These are phyloP conservation scores for Plicaturopsis crispa DNA, from an alignment of 768 basidiomycete species.

Conservation along the genomic window DNA sequence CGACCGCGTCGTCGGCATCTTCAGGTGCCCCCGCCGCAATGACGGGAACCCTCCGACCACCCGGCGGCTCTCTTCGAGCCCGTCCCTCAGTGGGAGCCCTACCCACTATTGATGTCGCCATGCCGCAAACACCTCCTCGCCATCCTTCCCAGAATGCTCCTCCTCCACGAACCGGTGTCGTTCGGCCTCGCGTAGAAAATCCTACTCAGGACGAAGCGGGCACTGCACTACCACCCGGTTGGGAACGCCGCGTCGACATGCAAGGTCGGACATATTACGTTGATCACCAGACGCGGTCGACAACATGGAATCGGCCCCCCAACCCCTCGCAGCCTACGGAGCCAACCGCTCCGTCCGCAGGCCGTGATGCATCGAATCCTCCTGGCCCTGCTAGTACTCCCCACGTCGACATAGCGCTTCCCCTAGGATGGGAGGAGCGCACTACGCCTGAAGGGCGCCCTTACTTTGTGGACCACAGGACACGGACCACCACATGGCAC, in stretches of 20 bases:
- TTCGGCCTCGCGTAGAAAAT: too few relatives aligned
- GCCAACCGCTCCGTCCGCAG: not conserved
- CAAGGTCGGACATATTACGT: constrained; percentile 78
- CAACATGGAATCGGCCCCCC: constrained; percentile 69
- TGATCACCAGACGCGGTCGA: constrained; percentile 76
- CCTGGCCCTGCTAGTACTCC: too few relatives aligned
- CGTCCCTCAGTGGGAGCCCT: too few relatives aligned
- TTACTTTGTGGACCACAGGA: constrained; percentile 71
- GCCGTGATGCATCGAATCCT: constrained; percentile 9
- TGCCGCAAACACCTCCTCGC: too few relatives aligned
- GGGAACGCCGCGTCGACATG: constrained; percentile 75
- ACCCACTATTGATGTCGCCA: too few relatives aligned
- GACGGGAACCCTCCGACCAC: too few relatives aligned
- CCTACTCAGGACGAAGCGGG: too few relatives aligned
- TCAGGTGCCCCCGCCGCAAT: constrained; percentile 9
- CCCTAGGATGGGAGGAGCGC: constrained; percentile 89
- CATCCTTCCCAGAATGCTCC: constrained; percentile 4
- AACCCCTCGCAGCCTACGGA: constrained; percentile 12
- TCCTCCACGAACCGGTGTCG: too few relatives aligned
- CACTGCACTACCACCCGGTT: constrained; percentile 74
- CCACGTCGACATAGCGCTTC: constrained; percentile 65
- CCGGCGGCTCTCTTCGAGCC: too few relatives aligned
- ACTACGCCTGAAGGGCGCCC: constrained; percentile 75
- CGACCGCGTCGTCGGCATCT: constrained; percentile 8
- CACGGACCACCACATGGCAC: constrained; percentile 85